Evolutionary conservation across 2,329 filamentous ascomycete species (phyloP), one percentile per base, ranked within the genome.

Genomic region (Monilinia vaccinii-corymbosi): DNA sequence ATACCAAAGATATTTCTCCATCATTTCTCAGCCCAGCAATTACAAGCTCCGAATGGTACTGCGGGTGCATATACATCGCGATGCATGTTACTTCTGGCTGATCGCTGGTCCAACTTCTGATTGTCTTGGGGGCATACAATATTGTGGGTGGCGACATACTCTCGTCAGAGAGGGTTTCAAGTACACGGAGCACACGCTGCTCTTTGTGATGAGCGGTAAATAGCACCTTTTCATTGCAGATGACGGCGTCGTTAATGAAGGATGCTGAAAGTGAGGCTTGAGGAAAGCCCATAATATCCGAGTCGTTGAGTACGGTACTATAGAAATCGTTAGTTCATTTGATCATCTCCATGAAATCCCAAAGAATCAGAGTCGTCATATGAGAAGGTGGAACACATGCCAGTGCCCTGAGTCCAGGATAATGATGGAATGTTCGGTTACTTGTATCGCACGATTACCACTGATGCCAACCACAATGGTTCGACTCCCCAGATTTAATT

Each of bases 401-500:
- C 58, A 10, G 14, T 48, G 46, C 8, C 38, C 21, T 7, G 60
- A 59, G 49, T 61, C 44, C n/a, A 65, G 62, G 16, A 68, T 51
- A 8, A 67, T 62, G 40, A 71, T 69, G 5, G 70, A 69, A 34
- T 69, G 71, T 57, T 81, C 78, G 0, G 83, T 85, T 4, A 85
- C 73, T 66, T 87, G 84, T 2, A 83, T 70, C 6, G 36, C 45
- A 11, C 80, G 73, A 1, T 68, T 70, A 1, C 73, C 72, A 3
- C 72, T 69, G 6, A 71, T 66, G 3, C 71, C 69, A 14, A 78
- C 75, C 23, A 76, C 75, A 31, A 86, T 71, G 0, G 84, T 87
- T 48, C 78, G 75, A 4, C 77, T 79, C 2, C 72, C 71, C 18
- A 80, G 69, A 65, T 86, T 82, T 61, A 85, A 82, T 10, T 72